These are phyloP conservation scores for Hypsizygus marmoreus DNA, from an alignment of 768 basidiomycete species.

Conservation along the genomic window DNA sequence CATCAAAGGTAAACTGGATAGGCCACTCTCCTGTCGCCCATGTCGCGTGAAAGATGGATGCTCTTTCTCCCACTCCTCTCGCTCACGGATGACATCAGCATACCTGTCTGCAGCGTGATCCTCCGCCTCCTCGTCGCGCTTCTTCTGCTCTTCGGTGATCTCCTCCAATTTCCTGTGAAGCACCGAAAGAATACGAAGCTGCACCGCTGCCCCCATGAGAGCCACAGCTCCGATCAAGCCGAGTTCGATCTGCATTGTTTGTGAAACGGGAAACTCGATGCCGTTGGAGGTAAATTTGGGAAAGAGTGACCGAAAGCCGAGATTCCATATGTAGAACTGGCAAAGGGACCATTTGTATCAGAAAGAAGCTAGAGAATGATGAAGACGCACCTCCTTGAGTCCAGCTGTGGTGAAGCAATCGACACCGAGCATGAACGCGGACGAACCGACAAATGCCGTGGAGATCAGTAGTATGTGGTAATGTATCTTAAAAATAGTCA, in stretches of 20 bases:
- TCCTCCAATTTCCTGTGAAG: conserved; percentile 80
- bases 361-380: conserved; percentile 14
- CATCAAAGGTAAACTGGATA: conserved; percentile 66
- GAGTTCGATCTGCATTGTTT: conserved; percentile 92
- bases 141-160: conserved; percentile 73
- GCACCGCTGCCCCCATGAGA: conserved; percentile 87
- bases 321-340: conserved; percentile 94
- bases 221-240: conserved; percentile 84
- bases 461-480: conserved; percentile 85
- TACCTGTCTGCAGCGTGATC: conserved; percentile 72
- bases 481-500: conserved; percentile 54
- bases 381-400: conserved; percentile 77
- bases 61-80: conserved; percentile 84
- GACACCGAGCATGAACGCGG: conserved; percentile 88
- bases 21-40: conserved; percentile 61
- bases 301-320: conserved; percentile 83
- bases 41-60: conserved; percentile 69
- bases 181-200: conserved; percentile 81
- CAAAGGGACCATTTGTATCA: conserved; percentile 10
- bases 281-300: conserved; percentile 68
- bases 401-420: conserved; percentile 93
- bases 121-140: conserved; percentile 76
- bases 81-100: conserved; percentile 63
- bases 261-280: conserved; percentile 81
- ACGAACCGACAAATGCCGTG: conserved; percentile 88